phyloP scores from a whole-genome alignment of 2,329 filamentous ascomycete species.

The Xylariaceae sp. region DNA sequence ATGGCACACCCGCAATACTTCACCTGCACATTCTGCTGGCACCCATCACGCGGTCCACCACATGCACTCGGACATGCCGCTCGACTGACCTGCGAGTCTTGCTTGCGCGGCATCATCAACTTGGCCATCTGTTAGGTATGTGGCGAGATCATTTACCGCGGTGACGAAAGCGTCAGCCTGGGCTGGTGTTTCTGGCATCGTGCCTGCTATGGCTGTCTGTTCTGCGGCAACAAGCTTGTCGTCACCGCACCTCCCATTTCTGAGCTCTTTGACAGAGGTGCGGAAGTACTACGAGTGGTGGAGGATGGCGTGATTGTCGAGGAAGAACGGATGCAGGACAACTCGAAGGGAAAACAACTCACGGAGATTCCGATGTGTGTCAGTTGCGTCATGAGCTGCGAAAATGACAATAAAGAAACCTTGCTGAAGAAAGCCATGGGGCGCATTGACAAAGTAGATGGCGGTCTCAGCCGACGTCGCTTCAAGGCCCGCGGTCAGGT shows the following conservation, averaged over 20 bases:
- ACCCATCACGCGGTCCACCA: slow-evolving; percentile 35
- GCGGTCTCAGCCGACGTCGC: slow-evolving; percentile 44
- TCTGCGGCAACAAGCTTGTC: slow-evolving; percentile 45
- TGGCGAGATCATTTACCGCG: slow-evolving; percentile 52
- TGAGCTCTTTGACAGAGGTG: slow-evolving; percentile 32
- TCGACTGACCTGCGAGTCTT: slow-evolving; percentile 48
- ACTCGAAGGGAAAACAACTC: slow-evolving; percentile 39
- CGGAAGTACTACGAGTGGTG: background rate
- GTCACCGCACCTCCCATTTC: slow-evolving; percentile 34
- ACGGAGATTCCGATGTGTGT: slow-evolving; percentile 48
- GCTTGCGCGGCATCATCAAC: slow-evolving; percentile 48
- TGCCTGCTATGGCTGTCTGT: slow-evolving; percentile 54
- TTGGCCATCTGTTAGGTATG: slow-evolving; percentile 59
- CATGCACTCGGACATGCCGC: slow-evolving; percentile 44
- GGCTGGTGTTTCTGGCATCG: slow-evolving; percentile 62
- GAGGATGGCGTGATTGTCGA: slow-evolving; percentile 7
- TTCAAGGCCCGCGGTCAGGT: slow-evolving; percentile 29
- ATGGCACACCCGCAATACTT: slow-evolving; percentile 31
- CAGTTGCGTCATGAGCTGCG: slow-evolving; percentile 42
- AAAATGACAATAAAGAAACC: slow-evolving; percentile 34
- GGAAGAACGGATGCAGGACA: slow-evolving; percentile 13
- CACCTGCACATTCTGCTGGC: slow-evolving; percentile 57
- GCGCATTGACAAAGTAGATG: slow-evolving; percentile 44
- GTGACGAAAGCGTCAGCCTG: slow-evolving; percentile 55
- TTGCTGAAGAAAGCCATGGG: slow-evolving; percentile 40